Conservation (phyloP, 2,329 filamentous ascomycete species). For the Fusarium begoniae region DNA sequence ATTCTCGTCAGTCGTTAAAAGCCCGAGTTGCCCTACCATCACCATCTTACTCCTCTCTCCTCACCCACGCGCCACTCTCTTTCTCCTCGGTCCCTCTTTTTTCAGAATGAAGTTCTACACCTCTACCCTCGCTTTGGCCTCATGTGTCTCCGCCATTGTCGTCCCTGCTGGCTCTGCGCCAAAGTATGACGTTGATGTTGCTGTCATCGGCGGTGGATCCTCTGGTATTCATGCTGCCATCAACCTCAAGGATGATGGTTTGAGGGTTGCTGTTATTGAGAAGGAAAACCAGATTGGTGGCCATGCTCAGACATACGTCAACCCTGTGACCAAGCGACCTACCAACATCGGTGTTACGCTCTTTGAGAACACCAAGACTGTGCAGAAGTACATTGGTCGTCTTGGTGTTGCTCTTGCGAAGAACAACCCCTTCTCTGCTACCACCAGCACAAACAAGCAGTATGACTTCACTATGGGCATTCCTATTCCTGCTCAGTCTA, state of each 20-base stretch:
- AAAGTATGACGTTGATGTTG: conserved; percentile 10
- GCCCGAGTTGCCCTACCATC: not conserved
- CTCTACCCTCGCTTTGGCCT: not conserved
- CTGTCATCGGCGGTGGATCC: conserved; percentile 22
- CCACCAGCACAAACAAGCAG: not conserved
- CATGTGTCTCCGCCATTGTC: not conserved
- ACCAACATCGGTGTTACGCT: conserved; percentile 27
- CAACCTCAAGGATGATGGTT: conserved; percentile 16
- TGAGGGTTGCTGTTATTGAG: conserved; percentile 24
- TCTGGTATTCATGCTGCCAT: conserved; percentile 24
- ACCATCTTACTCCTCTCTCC: no score
- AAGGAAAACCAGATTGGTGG: conserved; percentile 32
- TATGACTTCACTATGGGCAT: conserved; percentile 32
- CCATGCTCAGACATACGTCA: conserved; percentile 33
- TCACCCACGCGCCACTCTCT: not conserved
- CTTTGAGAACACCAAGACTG: conserved; percentile 20
- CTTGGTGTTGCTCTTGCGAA: not conserved
- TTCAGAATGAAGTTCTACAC: not conserved
- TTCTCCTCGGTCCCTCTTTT: not conserved
- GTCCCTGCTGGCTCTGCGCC: not conserved
- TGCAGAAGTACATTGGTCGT: conserved; percentile 25
- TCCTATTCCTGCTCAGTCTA: conserved; percentile 17
- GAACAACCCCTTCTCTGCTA: not conserved
- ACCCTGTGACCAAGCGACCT: conserved; percentile 2
- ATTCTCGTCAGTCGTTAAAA: not conserved